phyloP scores from a whole-genome alignment of 257 asterid genomes.

The Rehmannia glutinosa region DNA sequence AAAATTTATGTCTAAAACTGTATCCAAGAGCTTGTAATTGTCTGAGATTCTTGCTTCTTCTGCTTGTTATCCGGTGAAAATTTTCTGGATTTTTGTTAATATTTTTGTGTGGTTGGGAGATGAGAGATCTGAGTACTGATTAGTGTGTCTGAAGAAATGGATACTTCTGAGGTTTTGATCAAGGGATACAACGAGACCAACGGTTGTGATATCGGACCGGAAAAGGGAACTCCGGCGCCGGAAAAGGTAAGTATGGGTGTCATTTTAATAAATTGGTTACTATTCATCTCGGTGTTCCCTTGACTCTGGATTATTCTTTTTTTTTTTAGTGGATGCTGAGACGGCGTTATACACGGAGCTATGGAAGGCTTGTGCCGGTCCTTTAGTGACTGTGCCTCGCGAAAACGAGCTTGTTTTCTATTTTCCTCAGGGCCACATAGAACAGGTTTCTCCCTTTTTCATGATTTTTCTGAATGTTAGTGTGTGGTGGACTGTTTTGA shows the following conservation, averaged over 20 bases:
- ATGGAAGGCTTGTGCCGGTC: slow-evolving; percentile 99
- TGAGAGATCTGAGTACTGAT: slow-evolving; percentile 56
- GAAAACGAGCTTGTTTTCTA: slow-evolving; percentile 80
- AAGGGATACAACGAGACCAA: slow-evolving; percentile 46
- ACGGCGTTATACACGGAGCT: slow-evolving; percentile 82
- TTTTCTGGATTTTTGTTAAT: background rate
- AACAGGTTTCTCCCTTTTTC: slow-evolving; percentile 49
- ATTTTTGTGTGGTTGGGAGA: slow-evolving; percentile 26
- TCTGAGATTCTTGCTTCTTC: slow-evolving; percentile 2
- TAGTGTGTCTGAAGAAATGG: slow-evolving; percentile 34
- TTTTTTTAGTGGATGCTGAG: slow-evolving; percentile 62
- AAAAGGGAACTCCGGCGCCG: slow-evolving; percentile 38
- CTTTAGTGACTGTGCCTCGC: slow-evolving; percentile 87
- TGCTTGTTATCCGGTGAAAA: slow-evolving; percentile 13
- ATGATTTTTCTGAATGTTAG: too few relatives aligned
- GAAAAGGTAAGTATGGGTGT: slow-evolving; percentile 37
- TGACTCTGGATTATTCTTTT: background rate
- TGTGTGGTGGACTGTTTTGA: too few relatives aligned
- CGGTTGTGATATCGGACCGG: slow-evolving; percentile 25
- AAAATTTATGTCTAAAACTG: background rate
- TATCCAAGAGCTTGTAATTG: background rate
- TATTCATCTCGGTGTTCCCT: background rate
- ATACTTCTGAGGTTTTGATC: slow-evolving; percentile 52
- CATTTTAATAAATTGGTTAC: background rate
- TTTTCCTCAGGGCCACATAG: slow-evolving; percentile 99